Base-by-base conservation (phyloP, 2,329 filamentous ascomycete genomes). In the Pseudomassariella vexata region DNA sequence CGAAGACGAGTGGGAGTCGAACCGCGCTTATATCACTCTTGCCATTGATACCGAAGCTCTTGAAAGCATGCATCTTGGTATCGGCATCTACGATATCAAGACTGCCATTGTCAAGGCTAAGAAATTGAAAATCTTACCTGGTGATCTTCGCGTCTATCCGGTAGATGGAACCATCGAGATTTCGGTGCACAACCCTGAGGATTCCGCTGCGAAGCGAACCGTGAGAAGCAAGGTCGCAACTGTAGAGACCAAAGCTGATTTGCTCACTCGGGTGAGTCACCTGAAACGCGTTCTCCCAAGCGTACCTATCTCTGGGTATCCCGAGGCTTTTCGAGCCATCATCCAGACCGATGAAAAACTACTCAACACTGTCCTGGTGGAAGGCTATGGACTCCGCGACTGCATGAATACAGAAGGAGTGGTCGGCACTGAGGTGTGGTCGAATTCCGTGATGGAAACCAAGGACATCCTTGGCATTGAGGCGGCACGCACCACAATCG, bases 331-430 rank as follows among this genome's bases (percentile, higher is more conserved):
- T 8, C 82, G 92, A 45, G 89, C 88, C 28, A 88, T 96, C 46
- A 92, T 96, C 53, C 82, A 92, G 49, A 88, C 85, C 3, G 79
- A 81, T 29, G 80, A 86, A 33, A 24, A 23, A 5, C 34, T 30
- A 12, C 27, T 35, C 5, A 72, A 82, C 46, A 79, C 74, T 11
- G 87, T 90, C 27, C 70, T 95, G 1, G 92, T 98, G 4, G 92
- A 96, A 70, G 92, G 92, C 2, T 96, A 98, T 58, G 92, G 92
- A 1, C 68, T 98, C 30, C 77, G 78, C 25, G 75, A 78, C 19
- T 95, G 89, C 63, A 94, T 98, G 82, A 94, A 81, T 8, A 98
- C 92, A 0, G 84, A 89, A 40, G 92, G 92, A 41, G 85, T 98
- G 5, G 70, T 94, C 35, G 88, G 89, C 35, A 80, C 77, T 14